Evolutionary conservation across 2,329 filamentous ascomycete species (phyloP).

Genomic region (Bipolaris zeicola): DNA sequence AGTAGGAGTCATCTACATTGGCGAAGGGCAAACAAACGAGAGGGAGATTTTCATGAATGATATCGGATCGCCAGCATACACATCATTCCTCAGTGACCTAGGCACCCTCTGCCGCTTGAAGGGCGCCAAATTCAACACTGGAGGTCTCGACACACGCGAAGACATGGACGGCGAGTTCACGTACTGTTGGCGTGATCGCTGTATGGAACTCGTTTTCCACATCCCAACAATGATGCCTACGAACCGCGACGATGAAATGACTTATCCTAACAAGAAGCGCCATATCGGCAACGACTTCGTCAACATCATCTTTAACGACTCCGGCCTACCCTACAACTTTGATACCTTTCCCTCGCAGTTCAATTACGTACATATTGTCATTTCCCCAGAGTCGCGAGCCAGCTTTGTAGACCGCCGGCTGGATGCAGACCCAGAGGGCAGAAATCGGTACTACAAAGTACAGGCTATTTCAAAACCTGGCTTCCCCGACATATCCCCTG

Average conservation of each 20-base stretch:
- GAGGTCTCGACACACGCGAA: conserved; percentile 80
- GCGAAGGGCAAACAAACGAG: conserved; percentile 82
- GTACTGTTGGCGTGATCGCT: conserved; percentile 91
- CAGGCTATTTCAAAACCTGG: conserved; percentile 86
- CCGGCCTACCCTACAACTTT: conserved; percentile 84
- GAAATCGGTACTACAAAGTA: conserved; percentile 77
- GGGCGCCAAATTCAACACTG: conserved; percentile 86
- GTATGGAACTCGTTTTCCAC: conserved; percentile 95
- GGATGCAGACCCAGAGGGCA: conserved; percentile 50
- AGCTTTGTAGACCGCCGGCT: conserved; percentile 68
- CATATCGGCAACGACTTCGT: conserved; percentile 98
- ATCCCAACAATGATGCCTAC: conserved; percentile 98
- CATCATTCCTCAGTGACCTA: conserved; percentile 79
- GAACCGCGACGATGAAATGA: conserved; percentile 74
- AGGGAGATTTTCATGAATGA: conserved; percentile 85
- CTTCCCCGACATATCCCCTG: conserved; percentile 90
- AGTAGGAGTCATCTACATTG: conserved; percentile 92
- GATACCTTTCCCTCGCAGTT: conserved; percentile 93
- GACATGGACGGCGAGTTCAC: conserved; percentile 85
- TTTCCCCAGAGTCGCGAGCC: conserved; percentile 81
- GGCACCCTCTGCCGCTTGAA: conserved; percentile 82
- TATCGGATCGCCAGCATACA: conserved; percentile 84
- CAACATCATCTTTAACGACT: conserved; percentile 98
- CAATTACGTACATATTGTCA: conserved; percentile 96
- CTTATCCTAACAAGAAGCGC: conserved; percentile 79